Evolutionary conservation across 805 yeast genomes (phyloP), one percentile per base, ranked within the genome.

Genomic region (Saccharomycopsis vini): DNA sequence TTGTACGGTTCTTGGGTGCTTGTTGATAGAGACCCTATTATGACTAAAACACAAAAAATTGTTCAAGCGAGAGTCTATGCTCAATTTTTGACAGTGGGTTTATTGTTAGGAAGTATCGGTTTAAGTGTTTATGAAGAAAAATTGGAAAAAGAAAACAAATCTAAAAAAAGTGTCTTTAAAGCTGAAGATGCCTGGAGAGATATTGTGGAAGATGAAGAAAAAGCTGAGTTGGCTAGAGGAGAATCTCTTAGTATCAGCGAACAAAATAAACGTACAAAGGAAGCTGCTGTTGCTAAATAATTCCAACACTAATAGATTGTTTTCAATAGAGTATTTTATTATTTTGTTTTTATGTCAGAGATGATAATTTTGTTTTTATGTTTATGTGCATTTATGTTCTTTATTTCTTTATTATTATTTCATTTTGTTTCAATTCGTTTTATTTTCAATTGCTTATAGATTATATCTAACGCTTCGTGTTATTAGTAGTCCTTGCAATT

Each of bases 21-120:
- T 36, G 86, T 83, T 42, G 79, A 83, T 64, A 74, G 72, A 53
- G 95, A 86, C 60, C 79, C 77, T 51, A 66, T 78, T 58, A 73
- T 86, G 81, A 74, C 85, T 43, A 72, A 69, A 51, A 64, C 92
- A 4, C 95, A 86, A 64, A 86, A 83, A 61, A 75, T 83, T 39
- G 92, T 82, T 28, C 89, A 81, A 59, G 94, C 94, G 26, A 79
- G 95, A 73, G 85, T 85, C 83, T 85, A 85, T 58, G 95, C 95
- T 9, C 95, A 86, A 62, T 84, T 81, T 51, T 63, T 83, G 43
- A 82, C 95, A 1, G 88, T 86, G 43, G 72, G 73, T 9, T 64
- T 85, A 49, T 64, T 85, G 51, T 62, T 85, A 43, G 87, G 79
- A 19, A 76, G 92, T 0, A 72, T 86, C 56, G 77, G 78, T 41